These are phyloP conservation scores for Ilex paraguariensis DNA, from an alignment of 305 asterid species.

Conservation along the genomic window DNA sequence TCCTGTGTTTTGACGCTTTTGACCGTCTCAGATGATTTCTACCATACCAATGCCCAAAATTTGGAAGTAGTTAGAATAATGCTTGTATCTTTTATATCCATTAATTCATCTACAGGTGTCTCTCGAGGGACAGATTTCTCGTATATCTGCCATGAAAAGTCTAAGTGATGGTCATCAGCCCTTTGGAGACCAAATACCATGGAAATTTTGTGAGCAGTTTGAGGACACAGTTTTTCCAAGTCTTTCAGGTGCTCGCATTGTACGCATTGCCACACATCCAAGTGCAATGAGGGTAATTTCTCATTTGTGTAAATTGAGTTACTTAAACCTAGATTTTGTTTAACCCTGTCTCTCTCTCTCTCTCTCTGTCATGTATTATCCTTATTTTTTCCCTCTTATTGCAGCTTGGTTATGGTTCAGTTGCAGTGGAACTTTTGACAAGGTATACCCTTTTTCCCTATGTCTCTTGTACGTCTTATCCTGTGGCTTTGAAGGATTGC, in stretches of 20 bases:
- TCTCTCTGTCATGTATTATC: neutral
- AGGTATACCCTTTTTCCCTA: constrained; percentile 41
- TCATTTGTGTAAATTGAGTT: constrained; percentile 7
- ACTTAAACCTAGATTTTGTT: neutral
- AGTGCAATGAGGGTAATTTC: constrained; percentile 82
- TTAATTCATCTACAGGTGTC: constrained; percentile 42
- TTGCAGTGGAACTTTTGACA: constrained; percentile 66
- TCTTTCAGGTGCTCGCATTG: constrained; percentile 94
- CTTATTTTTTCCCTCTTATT: constrained; percentile 17
- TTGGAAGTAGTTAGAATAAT: neutral
- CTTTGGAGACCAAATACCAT: constrained; percentile 86
- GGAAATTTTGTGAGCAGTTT: constrained; percentile 86
- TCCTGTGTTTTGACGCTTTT: too few species aligned
- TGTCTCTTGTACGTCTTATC: neutral
- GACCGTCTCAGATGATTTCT: too few species aligned
- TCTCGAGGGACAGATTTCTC: constrained; percentile 89
- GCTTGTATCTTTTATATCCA: constrained; percentile 2
- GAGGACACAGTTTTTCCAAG: constrained; percentile 64
- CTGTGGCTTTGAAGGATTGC: too few species aligned
- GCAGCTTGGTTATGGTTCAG: constrained; percentile 94
- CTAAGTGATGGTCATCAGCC: constrained; percentile 72
- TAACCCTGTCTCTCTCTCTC: constrained; percentile 3
- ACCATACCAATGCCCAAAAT: too few species aligned
- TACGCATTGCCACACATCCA: constrained; percentile 96
- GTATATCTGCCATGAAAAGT: constrained; percentile 55